Evolutionary conservation across 208 protist species (phyloP), one percentile per base, ranked within the genome.

Genomic region (Herpetomonas tarakana): DNA sequence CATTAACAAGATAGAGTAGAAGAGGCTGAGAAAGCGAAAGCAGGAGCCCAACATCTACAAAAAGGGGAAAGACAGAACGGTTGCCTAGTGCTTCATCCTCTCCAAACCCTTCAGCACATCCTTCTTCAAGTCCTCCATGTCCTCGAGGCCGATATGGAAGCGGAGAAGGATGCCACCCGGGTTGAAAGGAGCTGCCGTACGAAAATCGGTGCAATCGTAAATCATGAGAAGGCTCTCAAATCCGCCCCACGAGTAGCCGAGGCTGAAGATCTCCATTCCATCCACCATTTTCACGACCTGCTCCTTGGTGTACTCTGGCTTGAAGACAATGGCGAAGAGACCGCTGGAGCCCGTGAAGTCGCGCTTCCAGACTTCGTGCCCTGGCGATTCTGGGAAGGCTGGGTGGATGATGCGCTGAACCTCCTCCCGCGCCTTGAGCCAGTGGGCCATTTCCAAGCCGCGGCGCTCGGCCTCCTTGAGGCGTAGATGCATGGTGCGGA

Each of bases 401-500:
- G 71, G 65, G 71, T 68, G 65, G 18, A 72, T 53, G 29, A 72
- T 59, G 31, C 47, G 46, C 56, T 71, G 52, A 45, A 68, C 71
- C 29, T 64, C 71, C n/a, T 35, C 38, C 6, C 61, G 71, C 26
- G 22, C 46, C 51, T 60, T 16, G 29, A 71, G 50, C 28, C 65
- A 65, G 45, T 30, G 31, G 26, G 65, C 65, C 22, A 68, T 54
- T 24, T 60, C 55, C 38, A 68, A 50, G 29, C 31, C 71, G 9
- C 59, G 65, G 22, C 52, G 45, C 57, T 72, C 54, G 18, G 65
- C 64, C 61, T 77, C 71, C 26, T 57, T 52, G 14, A 68, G 35
- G 38, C 65, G 71, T 27, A 72, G 11, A 56, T 62, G 62, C 58
- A 77, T 70, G 22, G 65, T 77, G 52, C 60, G 71, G 44, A 77